These are phyloP conservation scores for Lichtheimia ramosa DNA, from an alignment of 371 early-diverging fungal species.

Conservation along the genomic window DNA sequence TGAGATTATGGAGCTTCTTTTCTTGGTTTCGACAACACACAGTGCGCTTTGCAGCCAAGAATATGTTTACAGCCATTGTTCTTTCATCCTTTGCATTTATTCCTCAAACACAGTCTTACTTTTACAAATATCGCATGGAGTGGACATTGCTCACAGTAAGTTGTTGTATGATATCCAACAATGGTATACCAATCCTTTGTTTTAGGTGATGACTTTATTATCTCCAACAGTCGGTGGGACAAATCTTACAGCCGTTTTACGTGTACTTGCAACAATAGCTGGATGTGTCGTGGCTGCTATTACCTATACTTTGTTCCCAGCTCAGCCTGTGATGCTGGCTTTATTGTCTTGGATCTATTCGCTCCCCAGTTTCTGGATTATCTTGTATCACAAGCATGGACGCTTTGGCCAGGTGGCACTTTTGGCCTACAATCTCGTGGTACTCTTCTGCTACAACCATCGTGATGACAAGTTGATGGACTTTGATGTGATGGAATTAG, in stretches of 20 bases:
- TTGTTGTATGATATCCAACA: neutral
- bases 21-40: constrained; percentile 64
- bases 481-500: constrained; percentile 56
- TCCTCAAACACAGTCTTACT: constrained; percentile 55
- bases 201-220: constrained; percentile 68
- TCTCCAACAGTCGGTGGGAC: constrained; percentile 85
- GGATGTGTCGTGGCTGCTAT: constrained; percentile 64
- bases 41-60: constrained; percentile 73
- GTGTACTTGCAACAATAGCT: constrained; percentile 68
- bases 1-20: constrained; percentile 60
- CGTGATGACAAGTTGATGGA: constrained; percentile 56
- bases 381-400: constrained; percentile 65
- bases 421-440: constrained; percentile 76
- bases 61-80: constrained; percentile 58
- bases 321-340: constrained; percentile 42
- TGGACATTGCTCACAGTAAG: constrained; percentile 77
- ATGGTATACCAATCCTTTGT: neutral
- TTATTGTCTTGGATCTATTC: constrained; percentile 64
- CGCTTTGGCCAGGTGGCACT: constrained; percentile 74
- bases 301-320: constrained; percentile 55
- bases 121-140: constrained; percentile 67
- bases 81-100: constrained; percentile 72
- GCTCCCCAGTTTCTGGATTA: constrained; percentile 67
- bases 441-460: constrained; percentile 69
- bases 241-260: constrained; percentile 69